These are phyloP conservation scores for Candida morakotiae DNA, from an alignment of 805 yeast species.

Conservation along the genomic window DNA sequence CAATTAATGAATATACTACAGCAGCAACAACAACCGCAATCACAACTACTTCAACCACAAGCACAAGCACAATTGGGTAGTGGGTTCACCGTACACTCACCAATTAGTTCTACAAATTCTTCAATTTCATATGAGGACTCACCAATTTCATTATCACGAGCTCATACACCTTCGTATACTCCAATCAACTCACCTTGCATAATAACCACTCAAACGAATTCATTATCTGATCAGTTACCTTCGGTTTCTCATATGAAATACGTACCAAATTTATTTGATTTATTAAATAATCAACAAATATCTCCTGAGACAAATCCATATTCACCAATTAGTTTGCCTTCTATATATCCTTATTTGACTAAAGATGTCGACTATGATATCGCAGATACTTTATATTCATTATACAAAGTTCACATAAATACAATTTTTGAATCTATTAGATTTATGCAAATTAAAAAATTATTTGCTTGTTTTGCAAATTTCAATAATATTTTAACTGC, in stretches of 20 bases:
- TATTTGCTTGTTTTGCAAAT: slow-evolving; percentile 49
- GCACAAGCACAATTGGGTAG: slow-evolving; percentile 6
- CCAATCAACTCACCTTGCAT: slow-evolving; percentile 11
- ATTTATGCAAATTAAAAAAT: slow-evolving; percentile 59
- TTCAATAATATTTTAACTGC: slow-evolving; percentile 56
- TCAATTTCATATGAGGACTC: slow-evolving; percentile 12
- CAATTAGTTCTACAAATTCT: slow-evolving; percentile 11
- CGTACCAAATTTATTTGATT: slow-evolving; percentile 26
- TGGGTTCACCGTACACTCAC: slow-evolving; percentile 8
- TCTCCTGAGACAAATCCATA: slow-evolving; percentile 9
- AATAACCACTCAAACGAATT: slow-evolving; percentile 3
- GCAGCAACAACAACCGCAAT: slow-evolving; percentile 12
- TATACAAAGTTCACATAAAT: slow-evolving; percentile 63
- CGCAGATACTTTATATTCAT: slow-evolving; percentile 56
- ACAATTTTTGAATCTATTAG: slow-evolving; percentile 62
- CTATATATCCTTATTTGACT: slow-evolving; percentile 42
- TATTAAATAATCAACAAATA: slow-evolving; percentile 12
- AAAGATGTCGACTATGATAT: slow-evolving; percentile 49
- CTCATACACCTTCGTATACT: slow-evolving; percentile 12
- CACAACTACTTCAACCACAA: slow-evolving; percentile 4
- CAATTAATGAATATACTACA: slow-evolving; percentile 4
- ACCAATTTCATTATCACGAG: slow-evolving; percentile 8
- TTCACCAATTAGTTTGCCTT: slow-evolving; percentile 26
- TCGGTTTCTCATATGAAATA: slow-evolving; percentile 20
- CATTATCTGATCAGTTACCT: slow-evolving; percentile 11